Evolutionary conservation across 345 rosid species (phyloP), one percentile per base, ranked within the genome.

Genomic region (Physaria fendleri): DNA sequence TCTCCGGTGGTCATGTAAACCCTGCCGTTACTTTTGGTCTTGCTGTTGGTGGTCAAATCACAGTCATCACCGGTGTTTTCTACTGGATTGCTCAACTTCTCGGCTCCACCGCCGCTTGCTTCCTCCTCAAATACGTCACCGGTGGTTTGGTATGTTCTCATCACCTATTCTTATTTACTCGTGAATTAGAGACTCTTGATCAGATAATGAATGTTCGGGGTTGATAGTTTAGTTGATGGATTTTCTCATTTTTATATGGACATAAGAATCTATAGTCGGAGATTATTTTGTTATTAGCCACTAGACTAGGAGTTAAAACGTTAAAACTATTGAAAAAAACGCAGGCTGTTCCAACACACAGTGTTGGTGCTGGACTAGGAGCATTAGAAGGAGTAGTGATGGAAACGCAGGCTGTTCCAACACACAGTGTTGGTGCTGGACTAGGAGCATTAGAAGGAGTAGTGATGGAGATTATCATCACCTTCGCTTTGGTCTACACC

Each of bases 1-100:
- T 88, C 78, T 88, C 96, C 7, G 96, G 96, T 25, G 96, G 98
- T 16, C 98, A 91, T 56, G 98, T 91, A 20, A 88, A 91, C 79
- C 98, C 98, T 4, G 96, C 96, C 6, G 96, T 91, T 58, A 91
- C 98, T 44, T 81, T 85, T 24, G 96, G 98, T 5, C 74, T 91
- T 71, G 96, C 96, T 61, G 79, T 91, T 6, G 95, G 96, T 42
- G 98, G 98, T 46, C 92, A 87, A 32, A 88, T 91, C 79, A 85
- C 96, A 64, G 34, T 91, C 72, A 85, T 91, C 68, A 85, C 95
- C 8, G 86, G 95, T 64, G 71, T 91, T 66, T 84, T 91, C 79
- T 91, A 91, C 76, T 85, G 91, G 92, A 66, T 91, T 11, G 92
- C 98, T 59, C 98, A 91, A 72, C 96, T 91, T 57, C 68, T 81